Conservation (phyloP, 2,329 filamentous ascomycete species). For the Pyrenophora seminiperda region DNA sequence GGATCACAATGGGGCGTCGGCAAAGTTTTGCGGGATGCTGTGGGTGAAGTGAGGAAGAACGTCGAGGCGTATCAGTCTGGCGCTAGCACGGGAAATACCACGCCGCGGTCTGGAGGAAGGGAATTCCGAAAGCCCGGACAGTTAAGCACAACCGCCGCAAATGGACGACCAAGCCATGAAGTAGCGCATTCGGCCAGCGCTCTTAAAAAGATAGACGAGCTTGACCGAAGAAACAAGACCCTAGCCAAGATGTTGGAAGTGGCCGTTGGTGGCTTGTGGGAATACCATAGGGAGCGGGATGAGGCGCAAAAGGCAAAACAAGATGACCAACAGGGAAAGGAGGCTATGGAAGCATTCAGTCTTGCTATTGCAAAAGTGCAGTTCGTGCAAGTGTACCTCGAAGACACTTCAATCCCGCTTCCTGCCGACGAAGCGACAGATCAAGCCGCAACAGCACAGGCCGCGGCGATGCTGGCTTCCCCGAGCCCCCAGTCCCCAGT, state of each 20-base stretch:
- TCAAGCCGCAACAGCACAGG: constrained; percentile 31
- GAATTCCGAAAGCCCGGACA: constrained; percentile 42
- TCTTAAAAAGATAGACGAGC: constrained; percentile 40
- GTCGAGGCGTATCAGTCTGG: constrained; percentile 66
- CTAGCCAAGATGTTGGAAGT: constrained; percentile 71
- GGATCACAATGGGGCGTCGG: constrained; percentile 80
- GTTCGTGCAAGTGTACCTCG: constrained; percentile 58
- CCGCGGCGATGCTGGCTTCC: constrained; percentile 26
- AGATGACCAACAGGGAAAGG: constrained; percentile 32
- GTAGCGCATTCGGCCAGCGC: constrained; percentile 31
- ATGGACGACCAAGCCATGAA: constrained; percentile 25
- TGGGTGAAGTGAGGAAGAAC: constrained; percentile 79
- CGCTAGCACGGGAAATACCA: constrained; percentile 34
- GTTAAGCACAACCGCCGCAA: constrained; percentile 24
- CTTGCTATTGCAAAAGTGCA: constrained; percentile 58
- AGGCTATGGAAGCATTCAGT: constrained; percentile 50
- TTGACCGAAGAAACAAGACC: constrained; percentile 70
- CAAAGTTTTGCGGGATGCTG: constrained; percentile 77
- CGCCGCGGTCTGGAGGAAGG: constrained; percentile 42
- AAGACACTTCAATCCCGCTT: constrained; percentile 53
- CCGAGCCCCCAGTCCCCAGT: constrained; percentile 24
- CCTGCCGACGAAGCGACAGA: constrained; percentile 46
- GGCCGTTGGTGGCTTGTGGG: constrained; percentile 67
- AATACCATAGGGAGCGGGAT: constrained; percentile 61
- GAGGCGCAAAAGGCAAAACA: constrained; percentile 39